Base-by-base conservation (phyloP, 2,329 filamentous ascomycete species). In the Malbranchea zuffiana region DNA sequence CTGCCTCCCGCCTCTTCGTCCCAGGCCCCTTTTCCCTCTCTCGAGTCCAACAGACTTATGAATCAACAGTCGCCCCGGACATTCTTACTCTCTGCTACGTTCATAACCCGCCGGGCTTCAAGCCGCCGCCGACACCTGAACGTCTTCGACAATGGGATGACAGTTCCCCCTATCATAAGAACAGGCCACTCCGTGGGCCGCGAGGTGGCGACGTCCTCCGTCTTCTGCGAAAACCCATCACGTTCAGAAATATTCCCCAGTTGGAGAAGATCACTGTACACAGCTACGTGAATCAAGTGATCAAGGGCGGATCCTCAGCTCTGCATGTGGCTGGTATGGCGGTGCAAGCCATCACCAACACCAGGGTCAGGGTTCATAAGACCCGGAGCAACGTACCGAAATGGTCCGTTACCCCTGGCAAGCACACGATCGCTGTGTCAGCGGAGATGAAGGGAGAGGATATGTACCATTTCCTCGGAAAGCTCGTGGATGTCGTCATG, bases 151-250 rank as follows among this genome's bases (percentile, higher is more conserved):
- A 73, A 50, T 98, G 90, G 90, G 81, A 88, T 43, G 87, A 80
- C 50, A 82, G 80, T 35, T 93, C 84, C 5, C 90, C 88, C 2
- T 98, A 98, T 65, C 87, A 87, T 69, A 84, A 86, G 66, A 93
- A 93, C 62, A 74, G 90, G 50, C 81, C 83, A 3, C 74, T 83
- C 47, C 79, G 90, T 46, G 83, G 80, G 1, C 90, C 90, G 4
- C 75, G 88, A 52, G 90, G 90, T 47, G 74, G 77, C 46, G 76
- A 83, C 45, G 61, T 65, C 12, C 51, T 69, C 30, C 63, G 63
- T 4, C 56, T 69, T 12, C 53, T 69, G 32, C 59, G 70, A 41
- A 69, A 72, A 45, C 72, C 71, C 6, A 72, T 75, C 49, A 80
- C 73, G 16, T 95, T 86, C 71, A 75, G 74, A 53, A 94, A 92